These are phyloP conservation scores for Triglochin maritima DNA, from an alignment of 106 monocot genomes.

Conservation along the genomic window DNA sequence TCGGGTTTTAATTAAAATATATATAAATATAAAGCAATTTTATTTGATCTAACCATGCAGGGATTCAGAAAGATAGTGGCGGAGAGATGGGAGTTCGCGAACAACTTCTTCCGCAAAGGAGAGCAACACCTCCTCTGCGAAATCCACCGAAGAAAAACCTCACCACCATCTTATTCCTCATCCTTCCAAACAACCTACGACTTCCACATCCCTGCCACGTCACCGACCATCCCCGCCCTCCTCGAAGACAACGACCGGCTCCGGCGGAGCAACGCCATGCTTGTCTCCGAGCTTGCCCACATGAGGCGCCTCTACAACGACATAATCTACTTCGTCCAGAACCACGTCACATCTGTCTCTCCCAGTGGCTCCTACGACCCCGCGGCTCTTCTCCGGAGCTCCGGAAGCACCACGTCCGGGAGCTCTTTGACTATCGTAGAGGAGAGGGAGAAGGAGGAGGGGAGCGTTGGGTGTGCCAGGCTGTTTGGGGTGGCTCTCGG, in stretches of 20 bases:
- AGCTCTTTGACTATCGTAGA: slow-evolving; percentile 96
- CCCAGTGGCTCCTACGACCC: slow-evolving; percentile 29
- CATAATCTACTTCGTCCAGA: slow-evolving; percentile 90
- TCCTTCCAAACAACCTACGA: not conserved
- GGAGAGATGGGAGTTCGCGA: slow-evolving; percentile 83
- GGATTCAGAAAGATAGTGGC: slow-evolving; percentile 75
- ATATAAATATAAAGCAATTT: not conserved
- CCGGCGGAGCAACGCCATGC: slow-evolving; percentile 55
- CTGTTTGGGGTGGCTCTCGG: slow-evolving; percentile 13
- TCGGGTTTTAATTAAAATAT: too few relatives aligned
- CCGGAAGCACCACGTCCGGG: slow-evolving; percentile 76
- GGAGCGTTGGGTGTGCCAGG: not conserved
- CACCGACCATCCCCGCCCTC: not conserved
- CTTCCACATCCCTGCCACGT: slow-evolving; percentile 20
- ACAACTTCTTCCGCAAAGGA: slow-evolving; percentile 60
- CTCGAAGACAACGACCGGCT: slow-evolving; percentile 76
- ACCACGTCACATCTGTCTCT: slow-evolving; percentile 76
- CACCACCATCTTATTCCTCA: slow-evolving; percentile 7
- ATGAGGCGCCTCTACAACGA: slow-evolving; percentile 90
- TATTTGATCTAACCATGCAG: slow-evolving; percentile 8
- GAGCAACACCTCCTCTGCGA: slow-evolving; percentile 63
- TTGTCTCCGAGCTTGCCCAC: slow-evolving; percentile 66
- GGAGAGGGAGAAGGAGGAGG: slow-evolving; percentile 13
- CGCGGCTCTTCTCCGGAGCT: slow-evolving; percentile 21
- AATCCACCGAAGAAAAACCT: slow-evolving; percentile 55